Percentiles rank a stretch among this genome's conserved stretches.
These are phyloP conservation scores for Besnoitia besnoiti DNA, from an alignment of 169 alveolate species.

Conservation along the genomic window DNA sequence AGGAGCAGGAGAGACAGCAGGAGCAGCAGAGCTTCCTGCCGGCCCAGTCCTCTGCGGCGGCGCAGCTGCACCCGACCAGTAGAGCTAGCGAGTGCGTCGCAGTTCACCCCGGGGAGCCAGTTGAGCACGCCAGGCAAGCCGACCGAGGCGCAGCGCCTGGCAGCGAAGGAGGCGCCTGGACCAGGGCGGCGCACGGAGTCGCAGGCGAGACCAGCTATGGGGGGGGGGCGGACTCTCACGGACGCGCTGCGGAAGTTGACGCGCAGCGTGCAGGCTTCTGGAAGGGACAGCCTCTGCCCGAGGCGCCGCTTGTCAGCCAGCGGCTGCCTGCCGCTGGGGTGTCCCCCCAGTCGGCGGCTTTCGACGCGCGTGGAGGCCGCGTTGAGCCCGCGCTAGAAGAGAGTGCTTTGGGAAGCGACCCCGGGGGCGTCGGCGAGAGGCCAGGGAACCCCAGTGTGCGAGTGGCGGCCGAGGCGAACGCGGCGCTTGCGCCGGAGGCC, in stretches of 20 bases:
- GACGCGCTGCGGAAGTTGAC: neutral
- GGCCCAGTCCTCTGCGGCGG: neutral
- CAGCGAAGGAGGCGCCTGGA: neutral
- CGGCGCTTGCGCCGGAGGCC: neutral
- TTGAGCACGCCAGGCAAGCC: neutral
- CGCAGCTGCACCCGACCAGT: neutral
- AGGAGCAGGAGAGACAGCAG: neutral
- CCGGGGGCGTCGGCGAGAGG: no score
- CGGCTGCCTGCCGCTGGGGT: no score
- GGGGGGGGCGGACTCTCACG: neutral
- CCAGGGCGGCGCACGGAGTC: neutral
- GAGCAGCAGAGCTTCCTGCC: neutral
- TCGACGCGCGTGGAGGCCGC: no score
- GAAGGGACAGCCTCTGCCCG: neutral
- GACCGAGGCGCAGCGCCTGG: neutral
- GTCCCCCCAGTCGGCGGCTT: no score
- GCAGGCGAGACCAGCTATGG: neutral
- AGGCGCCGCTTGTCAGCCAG: neutral
- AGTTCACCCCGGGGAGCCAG: neutral
- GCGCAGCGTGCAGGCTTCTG: neutral
- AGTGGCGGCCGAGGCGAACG: neutral
- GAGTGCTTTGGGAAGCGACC: no score
- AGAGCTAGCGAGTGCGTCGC: neutral
- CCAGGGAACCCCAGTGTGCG: no score
- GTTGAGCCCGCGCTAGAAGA: no score